Conservation (phyloP, 306 rosid genomes). For the Chamaecrista fasciculata region DNA sequence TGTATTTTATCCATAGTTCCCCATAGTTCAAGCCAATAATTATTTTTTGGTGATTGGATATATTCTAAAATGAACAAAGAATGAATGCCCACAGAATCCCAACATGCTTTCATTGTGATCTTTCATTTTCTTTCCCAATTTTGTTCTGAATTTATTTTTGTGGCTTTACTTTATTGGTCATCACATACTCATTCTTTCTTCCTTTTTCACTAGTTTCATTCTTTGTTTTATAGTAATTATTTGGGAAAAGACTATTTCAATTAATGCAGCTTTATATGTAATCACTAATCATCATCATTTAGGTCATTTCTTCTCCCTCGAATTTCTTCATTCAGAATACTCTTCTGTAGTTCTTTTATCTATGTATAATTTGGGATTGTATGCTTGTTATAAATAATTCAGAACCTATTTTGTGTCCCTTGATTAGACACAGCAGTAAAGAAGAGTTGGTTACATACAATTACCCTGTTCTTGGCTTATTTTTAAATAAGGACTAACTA, state of each 20-base stretch:
- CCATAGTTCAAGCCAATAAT: not conserved
- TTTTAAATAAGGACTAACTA: too few species aligned
- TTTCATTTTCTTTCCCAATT: not conserved
- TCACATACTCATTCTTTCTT: not conserved
- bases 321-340: constrained; percentile 2
- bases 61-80: not conserved
- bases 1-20: too few species aligned
- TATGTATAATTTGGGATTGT: not conserved
- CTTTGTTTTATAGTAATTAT: constrained; percentile 1
- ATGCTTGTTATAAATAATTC: not conserved
- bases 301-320: not conserved
- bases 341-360: not conserved
- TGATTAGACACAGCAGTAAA: too few species aligned
- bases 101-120: constrained; percentile 11
- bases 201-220: not conserved
- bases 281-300: not conserved
- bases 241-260: not conserved
- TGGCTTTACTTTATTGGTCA: constrained; percentile 2
- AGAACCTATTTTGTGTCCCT: too few species aligned
- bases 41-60: not conserved
- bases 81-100: constrained; percentile 12
- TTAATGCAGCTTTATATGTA: not conserved
- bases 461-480: too few species aligned
- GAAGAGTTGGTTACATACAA: too few species aligned
- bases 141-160: not conserved